Conservation (phyloP, 2,329 filamentous ascomycete genomes). For the Aspergillus pseudonomiae region DNA sequence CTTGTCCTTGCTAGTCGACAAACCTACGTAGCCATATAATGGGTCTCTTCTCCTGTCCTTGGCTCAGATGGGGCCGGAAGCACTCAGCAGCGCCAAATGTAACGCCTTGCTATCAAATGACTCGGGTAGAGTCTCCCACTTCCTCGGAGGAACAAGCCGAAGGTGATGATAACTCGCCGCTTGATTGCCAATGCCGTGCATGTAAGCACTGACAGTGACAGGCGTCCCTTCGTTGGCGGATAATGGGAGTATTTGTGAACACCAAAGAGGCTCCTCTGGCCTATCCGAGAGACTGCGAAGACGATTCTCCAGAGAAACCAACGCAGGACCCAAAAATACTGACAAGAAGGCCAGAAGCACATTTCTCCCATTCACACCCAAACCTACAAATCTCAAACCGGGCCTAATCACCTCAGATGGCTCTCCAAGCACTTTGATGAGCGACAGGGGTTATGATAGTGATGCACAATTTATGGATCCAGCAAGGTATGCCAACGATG, state of each 20-base stretch:
- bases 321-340: constrained; percentile 15
- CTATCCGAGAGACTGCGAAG: constrained; percentile 35
- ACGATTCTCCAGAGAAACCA: constrained; percentile 37
- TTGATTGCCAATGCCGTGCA: neutral
- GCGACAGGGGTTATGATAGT: constrained; percentile 45
- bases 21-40: constrained; percentile 2
- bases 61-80: constrained; percentile 7
- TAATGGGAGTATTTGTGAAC: constrained; percentile 5
- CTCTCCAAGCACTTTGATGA: constrained; percentile 40
- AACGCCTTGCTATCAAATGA: neutral
- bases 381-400: constrained; percentile 11
- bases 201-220: constrained; percentile 10
- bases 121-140: neutral
- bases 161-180: constrained; percentile 19
- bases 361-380: constrained; percentile 25
- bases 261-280: constrained; percentile 22
- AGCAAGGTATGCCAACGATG: constrained; percentile 30
- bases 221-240: constrained; percentile 14
- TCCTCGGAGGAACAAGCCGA: constrained; percentile 8
- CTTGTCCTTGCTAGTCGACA: neutral
- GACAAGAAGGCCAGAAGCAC: constrained; percentile 21
- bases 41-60: constrained; percentile 10
- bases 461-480: constrained; percentile 44
- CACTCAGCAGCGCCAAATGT: neutral
- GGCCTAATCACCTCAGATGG: constrained; percentile 19